Evolutionary conservation across 495 filamentous ascomycete genomes (phyloP), one percentile per base, ranked within the genome.

Genomic region (Trichoderma reesei): DNA sequence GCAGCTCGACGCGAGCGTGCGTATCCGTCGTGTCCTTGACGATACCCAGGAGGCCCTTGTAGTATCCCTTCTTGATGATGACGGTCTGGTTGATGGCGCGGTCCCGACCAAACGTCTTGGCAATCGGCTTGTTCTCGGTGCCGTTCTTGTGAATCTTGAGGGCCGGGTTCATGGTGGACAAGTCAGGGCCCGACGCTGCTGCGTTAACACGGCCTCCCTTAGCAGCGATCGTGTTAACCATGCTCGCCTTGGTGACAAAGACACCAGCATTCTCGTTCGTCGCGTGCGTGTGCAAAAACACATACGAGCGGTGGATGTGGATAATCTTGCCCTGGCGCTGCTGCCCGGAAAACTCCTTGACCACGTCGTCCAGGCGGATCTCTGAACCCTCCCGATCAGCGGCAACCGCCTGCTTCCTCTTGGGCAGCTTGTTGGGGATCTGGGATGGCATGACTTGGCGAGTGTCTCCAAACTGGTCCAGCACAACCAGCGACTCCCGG

Each of bases 381-480:
- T 99, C 94, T 10, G 92, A 91, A 13, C 95, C 94, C 69, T 92
- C 90, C 63, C 90, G 86, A 70, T 98, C 94, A 14, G 93, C 96
- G 37, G 94, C 94, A 0, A 97, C 91, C 26, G 90, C 91, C 65
- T 87, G 82, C 63, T 86, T 86, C 59, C 92, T 86, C 65, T 85
- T 86, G 3, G 87, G 85, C 39, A 98, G 80, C 73, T 90, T 91
- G 76, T 91, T 92, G 11, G 90, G 86, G 56, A 99, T 91, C 72
- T 94, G 91, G 3, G 92, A 95, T 42, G 91, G 92, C 72, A 96
- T 84, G 13, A 97, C 79, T 63, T 87, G 88, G 59, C 91, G 87
- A 18, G 83, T 83, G 60, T 90, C 89, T 61, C 89, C 89, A 65
- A 95, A 89, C 73, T 98, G 94, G 71, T 97, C 93, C 11, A 99